Evolutionary conservation across 164 flowering plant species (phyloP).

Genomic region (Taxillus chinensis): DNA sequence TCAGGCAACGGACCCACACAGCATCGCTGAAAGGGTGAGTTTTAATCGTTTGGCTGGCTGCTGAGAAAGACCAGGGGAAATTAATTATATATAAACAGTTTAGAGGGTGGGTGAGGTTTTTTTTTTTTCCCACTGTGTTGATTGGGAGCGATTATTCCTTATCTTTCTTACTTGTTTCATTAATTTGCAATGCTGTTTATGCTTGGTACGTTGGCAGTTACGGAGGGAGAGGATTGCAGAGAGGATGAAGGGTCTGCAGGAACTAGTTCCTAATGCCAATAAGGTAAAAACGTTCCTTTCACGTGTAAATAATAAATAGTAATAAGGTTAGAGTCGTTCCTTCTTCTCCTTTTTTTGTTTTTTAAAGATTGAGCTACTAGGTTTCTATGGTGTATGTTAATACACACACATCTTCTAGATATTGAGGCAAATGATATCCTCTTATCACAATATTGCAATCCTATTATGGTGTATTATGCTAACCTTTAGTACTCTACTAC

Average conservation of each 20-base stretch:
- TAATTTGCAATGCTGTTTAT: not conserved
- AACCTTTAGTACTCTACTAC: too few relatives aligned
- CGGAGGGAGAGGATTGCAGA: conserved; percentile 98
- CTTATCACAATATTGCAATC: too few relatives aligned
- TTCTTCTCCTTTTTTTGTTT: not conserved
- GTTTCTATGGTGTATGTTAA: too few relatives aligned
- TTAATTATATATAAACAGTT: too few relatives aligned
- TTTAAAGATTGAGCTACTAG: not conserved
- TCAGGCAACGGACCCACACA: conserved; percentile 98
- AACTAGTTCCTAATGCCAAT: conserved; percentile 94
- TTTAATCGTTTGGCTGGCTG: conserved; percentile 1
- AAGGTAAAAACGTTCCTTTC: conserved; percentile 39
- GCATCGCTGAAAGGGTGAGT: conserved; percentile 91
- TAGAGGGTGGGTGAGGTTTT: too few relatives aligned
- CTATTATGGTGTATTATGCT: too few relatives aligned
- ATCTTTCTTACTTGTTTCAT: too few relatives aligned
- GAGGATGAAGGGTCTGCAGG: conserved; percentile 94
- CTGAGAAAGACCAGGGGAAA: not conserved
- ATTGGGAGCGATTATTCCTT: too few relatives aligned
- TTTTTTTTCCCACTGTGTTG: too few relatives aligned
- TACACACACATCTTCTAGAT: too few relatives aligned
- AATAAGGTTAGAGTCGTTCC: not conserved
- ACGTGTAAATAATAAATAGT: not conserved
- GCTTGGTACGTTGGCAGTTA: conserved; percentile 33
- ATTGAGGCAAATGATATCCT: too few relatives aligned